Evolutionary conservation across 1,284 basidiomycete genomes (phyloP), one percentile per base, ranked within the genome.

Genomic region (Vanrija humicola): DNA sequence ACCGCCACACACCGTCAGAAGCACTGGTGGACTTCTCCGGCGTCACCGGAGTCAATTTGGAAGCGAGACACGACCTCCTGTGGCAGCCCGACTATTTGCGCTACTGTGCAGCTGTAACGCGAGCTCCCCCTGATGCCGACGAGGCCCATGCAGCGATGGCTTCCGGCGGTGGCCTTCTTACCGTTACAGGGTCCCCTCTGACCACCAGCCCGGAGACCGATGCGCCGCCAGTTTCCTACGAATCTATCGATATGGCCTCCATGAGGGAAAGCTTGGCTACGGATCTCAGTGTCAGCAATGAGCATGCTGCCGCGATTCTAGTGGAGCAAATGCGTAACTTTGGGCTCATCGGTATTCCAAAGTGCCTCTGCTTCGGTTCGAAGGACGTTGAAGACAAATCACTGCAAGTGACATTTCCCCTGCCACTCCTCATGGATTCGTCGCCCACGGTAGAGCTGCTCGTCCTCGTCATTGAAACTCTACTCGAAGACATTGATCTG

Each of bases 371-470:
- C 6, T 23, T 58, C 14, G 28, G 39, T 1, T 7, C 34, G 1
- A 14, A n/a, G 0, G 29, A 21, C 2, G 18, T 61, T 0, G 14
- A 42, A 26, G 38, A 52, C 15, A 26, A 29, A 2, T 18, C 39
- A 0, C 25, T 43, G 3, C 9, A 38, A 16, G 44, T 64, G 28
- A 45, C 50, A 1, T 89, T 89, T 64, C 83, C 83, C 0, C 69
- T 90, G 14, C 87, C 88, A 0, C 72, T 86, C 4, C 82, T 86
- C 0, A 79, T 89, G 45, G 88, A 90, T 65, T 74, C 84, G 8
- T 86, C 87, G 1, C 80, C 81, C 9, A 82, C 84, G 40, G 86
- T 90, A 5, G 88, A 90, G 66, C 82, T 81, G 0, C 77, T 91
- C 25, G 82, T 88, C 10, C 79, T 83, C 6, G 80, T 85, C 0